Base-by-base conservation (phyloP, 1,139 yeast species). In the Saccharomycopsis hybrid region DNA sequence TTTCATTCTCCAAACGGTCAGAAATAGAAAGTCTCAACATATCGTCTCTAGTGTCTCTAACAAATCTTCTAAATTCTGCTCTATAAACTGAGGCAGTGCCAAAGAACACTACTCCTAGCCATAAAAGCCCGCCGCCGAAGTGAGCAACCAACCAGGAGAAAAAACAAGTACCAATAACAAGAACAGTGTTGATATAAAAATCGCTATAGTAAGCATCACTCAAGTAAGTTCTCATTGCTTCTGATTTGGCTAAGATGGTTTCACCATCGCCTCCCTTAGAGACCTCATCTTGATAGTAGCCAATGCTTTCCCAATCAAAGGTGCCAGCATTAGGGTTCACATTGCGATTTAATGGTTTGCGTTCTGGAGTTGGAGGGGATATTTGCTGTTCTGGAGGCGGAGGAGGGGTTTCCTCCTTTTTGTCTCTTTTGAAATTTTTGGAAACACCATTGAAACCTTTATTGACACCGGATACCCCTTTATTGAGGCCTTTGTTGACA, bases 31-130 rank as follows among this genome's bases (percentile, higher is more conserved):
- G 65, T 68, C 95, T 75, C 46, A 74, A 69, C 76, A 85, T 74
- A 62, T 85, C 92, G 64, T 85, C 95, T 55, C 88, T 73, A 37
- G 83, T 70, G 58, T 84, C 78, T 57, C 86, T 71, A 62, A 80
- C 80, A 61, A 84, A 84, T 61, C 95, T 74, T 60, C 90, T 75
- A 59, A 80, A 78, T 64, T 85, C 92, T 25, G 77, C 66, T 48
- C 84, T 72, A 63, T 85, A 85, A 18, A 82, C 83, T 1, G 90
- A 79, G 41, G 79, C 74, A 30, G 86, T 74, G 53, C 76, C 74
- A 42, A 83, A 65, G 51, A 82, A 70, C 1, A 85, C 82, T 55
- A 82, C 66, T 3, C 76, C 69, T 29, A 84, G 64, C 1, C 83
- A 72, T 53, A 78, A 64, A 41, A 78, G 65, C 1, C 88, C 87